phyloP scores from a whole-genome alignment of 441 rosid species.

The Gossypium davidsonii region DNA sequence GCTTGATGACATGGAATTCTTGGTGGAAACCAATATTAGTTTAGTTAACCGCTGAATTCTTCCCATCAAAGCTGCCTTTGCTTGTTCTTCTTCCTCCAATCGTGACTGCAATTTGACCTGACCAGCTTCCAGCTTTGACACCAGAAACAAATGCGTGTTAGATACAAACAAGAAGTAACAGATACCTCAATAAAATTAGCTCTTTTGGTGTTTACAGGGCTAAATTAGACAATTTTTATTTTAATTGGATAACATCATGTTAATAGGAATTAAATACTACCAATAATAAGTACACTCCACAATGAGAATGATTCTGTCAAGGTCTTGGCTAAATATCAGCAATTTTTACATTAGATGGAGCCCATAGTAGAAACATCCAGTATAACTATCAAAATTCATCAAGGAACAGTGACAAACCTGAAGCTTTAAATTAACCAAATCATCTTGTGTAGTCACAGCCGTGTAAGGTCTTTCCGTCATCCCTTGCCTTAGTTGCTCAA shows the following conservation, averaged over 20 bases:
- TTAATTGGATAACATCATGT: background rate
- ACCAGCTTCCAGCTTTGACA: constrained; percentile 71
- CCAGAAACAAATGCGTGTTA: constrained; percentile 19
- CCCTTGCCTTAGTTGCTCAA: constrained; percentile 63
- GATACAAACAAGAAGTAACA: constrained; percentile 11
- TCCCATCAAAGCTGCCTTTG: constrained; percentile 91
- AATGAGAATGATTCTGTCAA: background rate
- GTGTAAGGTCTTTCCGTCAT: constrained; percentile 39
- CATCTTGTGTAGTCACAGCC: constrained; percentile 61
- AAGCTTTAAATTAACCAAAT: constrained; percentile 72
- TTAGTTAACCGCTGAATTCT: constrained; percentile 90
- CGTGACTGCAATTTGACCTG: constrained; percentile 84
- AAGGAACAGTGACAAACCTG: constrained; percentile 50
- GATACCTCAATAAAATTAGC: constrained; percentile 16
- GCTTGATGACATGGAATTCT: constrained; percentile 60
- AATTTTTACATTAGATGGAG: background rate
- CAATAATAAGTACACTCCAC: background rate
- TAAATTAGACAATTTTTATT: background rate
- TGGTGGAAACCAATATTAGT: constrained; percentile 88
- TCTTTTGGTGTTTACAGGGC: background rate
- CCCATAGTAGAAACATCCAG: background rate
- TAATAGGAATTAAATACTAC: background rate
- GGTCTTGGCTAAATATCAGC: background rate
- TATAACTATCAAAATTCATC: background rate
- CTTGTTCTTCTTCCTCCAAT: constrained; percentile 92